Evolutionary conservation across 139 green algal species (phyloP).

Genomic region (Pycnococcus provasolii): DNA sequence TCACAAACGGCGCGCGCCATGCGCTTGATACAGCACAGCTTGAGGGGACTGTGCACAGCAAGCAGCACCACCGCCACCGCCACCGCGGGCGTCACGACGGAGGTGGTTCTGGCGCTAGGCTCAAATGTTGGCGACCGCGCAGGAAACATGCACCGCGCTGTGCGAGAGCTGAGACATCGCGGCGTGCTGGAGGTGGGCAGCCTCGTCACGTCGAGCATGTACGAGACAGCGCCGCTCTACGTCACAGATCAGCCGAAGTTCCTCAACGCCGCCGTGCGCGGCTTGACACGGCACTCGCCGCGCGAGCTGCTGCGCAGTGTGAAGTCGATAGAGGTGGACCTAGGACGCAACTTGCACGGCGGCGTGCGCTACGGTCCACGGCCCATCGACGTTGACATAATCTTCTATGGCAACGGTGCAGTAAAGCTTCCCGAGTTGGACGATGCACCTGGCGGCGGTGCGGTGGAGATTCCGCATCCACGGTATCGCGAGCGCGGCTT

Average conservation of each 20-base stretch:
- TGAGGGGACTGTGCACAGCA: too few relatives aligned
- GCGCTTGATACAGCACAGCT: too few relatives aligned
- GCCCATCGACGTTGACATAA: slow-evolving; percentile 89
- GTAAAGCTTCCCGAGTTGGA: neutral
- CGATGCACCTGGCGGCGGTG: too few relatives aligned
- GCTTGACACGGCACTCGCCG: slow-evolving; percentile 26
- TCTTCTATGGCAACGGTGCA: slow-evolving; percentile 63
- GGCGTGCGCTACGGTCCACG: slow-evolving; percentile 63
- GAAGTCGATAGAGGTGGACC: slow-evolving; percentile 62
- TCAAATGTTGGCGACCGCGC: slow-evolving; percentile 17
- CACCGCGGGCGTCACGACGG: neutral
- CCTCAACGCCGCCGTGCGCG: slow-evolving; percentile 69
- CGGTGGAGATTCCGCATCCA: slow-evolving; percentile 51
- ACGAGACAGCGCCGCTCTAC: slow-evolving; percentile 69
- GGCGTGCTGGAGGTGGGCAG: neutral
- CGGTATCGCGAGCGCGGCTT: slow-evolving; percentile 65
- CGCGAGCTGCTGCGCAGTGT: slow-evolving; percentile 27
- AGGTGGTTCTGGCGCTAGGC: slow-evolving; percentile 17
- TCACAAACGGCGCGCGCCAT: too few relatives aligned
- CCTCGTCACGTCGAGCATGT: slow-evolving; percentile 51
- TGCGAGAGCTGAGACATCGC: neutral
- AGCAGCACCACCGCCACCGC: too few relatives aligned
- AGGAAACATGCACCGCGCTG: neutral
- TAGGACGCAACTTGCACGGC: slow-evolving; percentile 43
- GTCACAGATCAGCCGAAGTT: slow-evolving; percentile 75